These are phyloP conservation scores for Boletus vermiculosoides DNA, from an alignment of 768 basidiomycete genomes.

Conservation along the genomic window DNA sequence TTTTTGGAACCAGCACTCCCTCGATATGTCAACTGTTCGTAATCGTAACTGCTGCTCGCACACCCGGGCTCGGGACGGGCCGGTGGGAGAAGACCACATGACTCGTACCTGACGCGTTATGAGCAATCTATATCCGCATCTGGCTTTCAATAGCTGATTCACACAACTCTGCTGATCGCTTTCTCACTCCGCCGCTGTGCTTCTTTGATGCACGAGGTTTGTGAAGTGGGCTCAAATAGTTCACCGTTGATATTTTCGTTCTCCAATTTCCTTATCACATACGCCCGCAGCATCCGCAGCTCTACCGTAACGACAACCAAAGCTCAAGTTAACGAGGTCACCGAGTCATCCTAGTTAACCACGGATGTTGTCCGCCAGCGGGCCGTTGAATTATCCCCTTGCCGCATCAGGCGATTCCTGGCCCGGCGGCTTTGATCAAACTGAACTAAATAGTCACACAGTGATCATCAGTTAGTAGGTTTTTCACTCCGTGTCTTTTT, in stretches of 20 bases:
- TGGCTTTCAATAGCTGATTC: background rate
- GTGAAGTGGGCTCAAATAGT: background rate
- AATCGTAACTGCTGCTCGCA: background rate
- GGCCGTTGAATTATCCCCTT: background rate
- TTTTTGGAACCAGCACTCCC: background rate
- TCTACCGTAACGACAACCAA: background rate
- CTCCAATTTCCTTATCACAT: background rate
- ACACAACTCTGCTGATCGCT: background rate
- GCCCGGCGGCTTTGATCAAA: background rate
- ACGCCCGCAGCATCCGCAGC: background rate
- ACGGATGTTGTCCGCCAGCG: no score
- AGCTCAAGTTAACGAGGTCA: background rate
- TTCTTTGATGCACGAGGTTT: background rate
- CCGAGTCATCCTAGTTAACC: background rate
- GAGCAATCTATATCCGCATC: background rate
- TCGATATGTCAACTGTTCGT: background rate
- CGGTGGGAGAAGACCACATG: background rate
- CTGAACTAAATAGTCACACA: background rate
- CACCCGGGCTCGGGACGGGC: background rate
- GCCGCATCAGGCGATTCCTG: background rate
- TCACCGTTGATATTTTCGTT: background rate
- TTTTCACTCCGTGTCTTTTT: background rate
- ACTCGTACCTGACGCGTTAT: background rate
- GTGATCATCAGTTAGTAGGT: background rate
- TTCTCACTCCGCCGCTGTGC: background rate